Conservation (phyloP, 768 basidiomycete species). For the Termitomyces sp. region DNA sequence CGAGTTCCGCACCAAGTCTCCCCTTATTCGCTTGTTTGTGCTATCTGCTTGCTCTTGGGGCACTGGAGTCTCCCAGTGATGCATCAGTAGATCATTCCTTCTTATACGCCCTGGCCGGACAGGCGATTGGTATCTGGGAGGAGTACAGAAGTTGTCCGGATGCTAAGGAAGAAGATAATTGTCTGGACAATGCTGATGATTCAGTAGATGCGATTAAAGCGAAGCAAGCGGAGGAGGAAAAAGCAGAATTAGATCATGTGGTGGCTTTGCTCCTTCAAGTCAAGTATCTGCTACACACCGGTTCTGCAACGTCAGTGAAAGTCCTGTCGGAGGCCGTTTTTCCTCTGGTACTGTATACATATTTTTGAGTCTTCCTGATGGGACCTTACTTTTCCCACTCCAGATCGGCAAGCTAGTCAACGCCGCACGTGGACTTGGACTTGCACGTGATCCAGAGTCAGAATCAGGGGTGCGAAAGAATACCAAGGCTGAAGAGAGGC, state of each 20-base stretch:
- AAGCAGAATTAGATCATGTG: slow-evolving; percentile 44
- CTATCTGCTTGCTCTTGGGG: slow-evolving; percentile 56
- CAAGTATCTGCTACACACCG: slow-evolving; percentile 23
- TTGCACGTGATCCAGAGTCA: slow-evolving; percentile 55
- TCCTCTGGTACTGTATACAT: slow-evolving; percentile 36
- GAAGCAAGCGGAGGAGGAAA: slow-evolving; percentile 15
- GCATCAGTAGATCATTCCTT: slow-evolving; percentile 18
- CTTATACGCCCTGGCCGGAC: slow-evolving; percentile 30
- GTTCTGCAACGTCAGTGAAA: slow-evolving; percentile 1
- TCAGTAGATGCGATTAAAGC: slow-evolving; percentile 1
- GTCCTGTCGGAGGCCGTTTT: slow-evolving; percentile 22
- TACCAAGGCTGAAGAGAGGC: slow-evolving; percentile 10
- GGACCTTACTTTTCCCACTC: background rate
- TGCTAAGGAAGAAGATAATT: slow-evolving; percentile 1
- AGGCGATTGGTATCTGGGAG: slow-evolving; percentile 34
- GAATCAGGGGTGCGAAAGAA: slow-evolving; percentile 9
- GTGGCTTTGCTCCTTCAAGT: slow-evolving; percentile 55
- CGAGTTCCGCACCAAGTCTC: slow-evolving; percentile 15
- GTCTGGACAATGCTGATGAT: background rate
- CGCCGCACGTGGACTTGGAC: slow-evolving; percentile 56
- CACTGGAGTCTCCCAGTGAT: slow-evolving; percentile 15
- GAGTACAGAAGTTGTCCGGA: slow-evolving; percentile 12
- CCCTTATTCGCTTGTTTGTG: slow-evolving; percentile 56
- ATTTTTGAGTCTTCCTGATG: background rate
- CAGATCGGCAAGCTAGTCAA: slow-evolving; percentile 70